A percentile compares a stretch with the other conserved stretches of the same genome.
phyloP scores from a whole-genome alignment of 495 filamentous ascomycete genomes.

The Oidiodendron maius region DNA sequence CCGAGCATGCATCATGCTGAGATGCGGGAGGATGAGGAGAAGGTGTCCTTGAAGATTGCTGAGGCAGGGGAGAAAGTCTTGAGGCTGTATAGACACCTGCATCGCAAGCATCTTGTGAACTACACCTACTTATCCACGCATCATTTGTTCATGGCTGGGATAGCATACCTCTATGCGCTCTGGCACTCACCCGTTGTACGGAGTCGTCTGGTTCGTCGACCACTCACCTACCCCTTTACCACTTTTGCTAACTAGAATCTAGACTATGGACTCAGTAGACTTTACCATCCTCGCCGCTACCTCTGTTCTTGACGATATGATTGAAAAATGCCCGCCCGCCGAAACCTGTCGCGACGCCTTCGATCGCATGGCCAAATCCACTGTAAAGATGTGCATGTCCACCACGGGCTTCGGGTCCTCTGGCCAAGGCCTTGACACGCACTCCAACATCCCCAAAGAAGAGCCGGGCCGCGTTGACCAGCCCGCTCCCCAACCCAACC shows the following conservation, averaged over 20 bases:
- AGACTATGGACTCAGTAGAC: constrained; percentile 93
- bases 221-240: background rate
- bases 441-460: constrained; percentile 13
- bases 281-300: constrained; percentile 93
- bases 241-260: background rate
- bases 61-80: constrained; percentile 92
- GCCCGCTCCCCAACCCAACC: background rate
- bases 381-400: constrained; percentile 82
- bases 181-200: constrained; percentile 91
- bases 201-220: constrained; percentile 63
- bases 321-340: constrained; percentile 73
- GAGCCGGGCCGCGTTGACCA: background rate
- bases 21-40: constrained; percentile 76
- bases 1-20: constrained; percentile 46
- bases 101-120: constrained; percentile 83
- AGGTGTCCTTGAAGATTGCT: constrained; percentile 87
- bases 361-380: constrained; percentile 91
- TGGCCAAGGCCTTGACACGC: constrained; percentile 12
- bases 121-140: constrained; percentile 97
- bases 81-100: constrained; percentile 83
- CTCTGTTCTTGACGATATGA: constrained; percentile 73
- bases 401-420: constrained; percentile 70
- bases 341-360: constrained; percentile 90
- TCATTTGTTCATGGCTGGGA: constrained; percentile 95
- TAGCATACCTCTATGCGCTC: constrained; percentile 93